Percentiles rank a stretch among this genome's conserved stretches.
Conservation (phyloP, 768 basidiomycete genomes). For the Serpula lacrymans region DNA sequence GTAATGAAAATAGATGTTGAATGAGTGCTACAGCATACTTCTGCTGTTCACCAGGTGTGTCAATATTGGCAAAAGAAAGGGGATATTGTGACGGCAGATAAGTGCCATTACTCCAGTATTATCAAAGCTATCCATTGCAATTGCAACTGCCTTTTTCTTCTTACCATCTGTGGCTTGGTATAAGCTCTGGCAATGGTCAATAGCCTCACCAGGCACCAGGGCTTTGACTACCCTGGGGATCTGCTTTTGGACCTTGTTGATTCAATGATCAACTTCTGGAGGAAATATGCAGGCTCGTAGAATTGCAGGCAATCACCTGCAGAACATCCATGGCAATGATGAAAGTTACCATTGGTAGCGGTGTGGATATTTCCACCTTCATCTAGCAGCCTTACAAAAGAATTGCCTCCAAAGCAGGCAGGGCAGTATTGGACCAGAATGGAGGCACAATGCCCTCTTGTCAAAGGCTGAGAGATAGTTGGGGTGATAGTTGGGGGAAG, state of each 20-base stretch:
- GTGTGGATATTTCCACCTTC: slow-evolving; percentile 37
- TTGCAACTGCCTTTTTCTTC: slow-evolving; percentile 24
- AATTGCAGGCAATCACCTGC: slow-evolving; percentile 31
- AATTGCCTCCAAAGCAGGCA: slow-evolving; percentile 22
- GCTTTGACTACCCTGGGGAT: neutral
- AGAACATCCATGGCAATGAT: slow-evolving; percentile 29
- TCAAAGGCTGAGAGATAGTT: too few relatives aligned
- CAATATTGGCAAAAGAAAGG: slow-evolving; percentile 36
- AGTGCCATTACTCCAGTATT: slow-evolving; percentile 35
- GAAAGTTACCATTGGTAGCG: slow-evolving; percentile 36
- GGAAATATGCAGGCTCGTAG: slow-evolving; percentile 28
- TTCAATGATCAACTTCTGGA: slow-evolving; percentile 33
- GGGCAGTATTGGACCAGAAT: slow-evolving; percentile 22
- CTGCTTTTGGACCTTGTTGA: slow-evolving; percentile 19
- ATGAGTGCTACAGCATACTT: slow-evolving; percentile 35
- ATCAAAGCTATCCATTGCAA: slow-evolving; percentile 25
- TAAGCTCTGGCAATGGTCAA: slow-evolving; percentile 33
- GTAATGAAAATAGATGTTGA: slow-evolving; percentile 20
- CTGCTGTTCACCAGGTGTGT: slow-evolving; percentile 36
- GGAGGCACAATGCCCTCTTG: slow-evolving; percentile 1
- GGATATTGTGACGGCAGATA: slow-evolving; percentile 36
- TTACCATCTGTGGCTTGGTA: slow-evolving; percentile 32
- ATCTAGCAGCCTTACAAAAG: slow-evolving; percentile 5
- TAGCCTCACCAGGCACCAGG: slow-evolving; percentile 27
- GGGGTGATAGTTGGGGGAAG: neutral